Percentiles rank a stretch among this genome's conserved stretches.
Conservation (phyloP, 345 rosid genomes). For the Capsella bursapastoris region DNA sequence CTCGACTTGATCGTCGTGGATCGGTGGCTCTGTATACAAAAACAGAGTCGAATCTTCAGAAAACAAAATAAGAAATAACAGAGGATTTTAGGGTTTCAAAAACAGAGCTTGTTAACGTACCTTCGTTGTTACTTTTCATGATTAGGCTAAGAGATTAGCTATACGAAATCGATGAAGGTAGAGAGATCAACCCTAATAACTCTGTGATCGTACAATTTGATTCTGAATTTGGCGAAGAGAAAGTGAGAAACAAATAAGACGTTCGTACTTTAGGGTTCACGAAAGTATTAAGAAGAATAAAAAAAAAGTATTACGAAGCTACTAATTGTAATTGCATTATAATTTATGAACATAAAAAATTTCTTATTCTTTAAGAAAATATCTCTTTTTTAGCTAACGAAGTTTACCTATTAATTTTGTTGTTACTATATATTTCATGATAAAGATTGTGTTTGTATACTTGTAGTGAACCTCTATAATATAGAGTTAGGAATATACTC, state of each 20-base stretch:
- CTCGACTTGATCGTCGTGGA: background rate
- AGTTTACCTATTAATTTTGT: too few relatives aligned
- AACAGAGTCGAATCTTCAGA: slow-evolving; percentile 5
- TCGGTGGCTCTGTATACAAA: background rate
- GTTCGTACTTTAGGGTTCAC: background rate
- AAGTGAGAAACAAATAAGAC: background rate
- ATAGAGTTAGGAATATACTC: too few relatives aligned
- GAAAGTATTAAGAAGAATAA: background rate
- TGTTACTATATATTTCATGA: too few relatives aligned
- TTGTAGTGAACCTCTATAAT: too few relatives aligned
- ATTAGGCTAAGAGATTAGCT: background rate
- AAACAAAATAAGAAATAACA: background rate
- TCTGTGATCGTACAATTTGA: background rate
- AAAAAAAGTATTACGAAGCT: background rate
- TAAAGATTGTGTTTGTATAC: too few relatives aligned
- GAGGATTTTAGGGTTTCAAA: background rate
- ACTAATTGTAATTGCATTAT: background rate
- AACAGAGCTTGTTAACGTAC: background rate
- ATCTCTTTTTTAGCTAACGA: too few relatives aligned
- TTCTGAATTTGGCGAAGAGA: background rate
- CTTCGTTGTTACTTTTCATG: background rate
- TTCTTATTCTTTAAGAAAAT: too few relatives aligned
- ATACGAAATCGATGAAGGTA: background rate
- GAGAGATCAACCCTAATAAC: background rate
- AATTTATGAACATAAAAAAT: too few relatives aligned